These are phyloP conservation scores for Cryptococcus hybrid DNA, from an alignment of 1,284 basidiomycete species.

Conservation along the genomic window DNA sequence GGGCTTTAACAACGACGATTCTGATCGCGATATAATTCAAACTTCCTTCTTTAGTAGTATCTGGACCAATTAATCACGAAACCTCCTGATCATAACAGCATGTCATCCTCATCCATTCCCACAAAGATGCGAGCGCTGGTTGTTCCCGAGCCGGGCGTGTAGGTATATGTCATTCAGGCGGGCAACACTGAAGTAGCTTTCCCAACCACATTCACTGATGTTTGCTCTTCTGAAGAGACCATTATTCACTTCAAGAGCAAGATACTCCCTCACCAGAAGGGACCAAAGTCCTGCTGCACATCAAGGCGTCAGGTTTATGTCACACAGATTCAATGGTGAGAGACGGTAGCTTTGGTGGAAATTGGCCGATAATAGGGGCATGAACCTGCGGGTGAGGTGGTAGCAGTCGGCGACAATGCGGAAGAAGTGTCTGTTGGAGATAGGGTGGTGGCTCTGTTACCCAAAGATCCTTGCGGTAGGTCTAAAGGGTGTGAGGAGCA, in stretches of 20 bases:
- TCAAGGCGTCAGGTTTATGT: slow-evolving; percentile 25
- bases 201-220: background rate
- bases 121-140: slow-evolving; percentile 10
- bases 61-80: too few relatives aligned
- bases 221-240: slow-evolving; percentile 3
- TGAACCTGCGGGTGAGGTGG: slow-evolving; percentile 28
- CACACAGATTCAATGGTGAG: slow-evolving; percentile 26
- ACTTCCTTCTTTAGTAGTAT: too few relatives aligned
- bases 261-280: slow-evolving; percentile 13
- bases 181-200: background rate
- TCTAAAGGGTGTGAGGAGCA: background rate
- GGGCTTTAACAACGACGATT: too few relatives aligned
- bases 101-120: slow-evolving; percentile 1
- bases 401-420: slow-evolving; percentile 15
- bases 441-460: slow-evolving; percentile 19
- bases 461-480: slow-evolving; percentile 19
- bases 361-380: slow-evolving; percentile 25
- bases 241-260: slow-evolving; percentile 16
- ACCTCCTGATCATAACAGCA: background rate
- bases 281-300: slow-evolving; percentile 15
- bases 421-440: slow-evolving; percentile 18
- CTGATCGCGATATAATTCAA: too few relatives aligned
- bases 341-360: slow-evolving; percentile 11
- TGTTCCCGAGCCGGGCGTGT: slow-evolving; percentile 9
- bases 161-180: background rate